phyloP scores from a whole-genome alignment of 441 rosid species.

The Arabidopsis hybrid region DNA sequence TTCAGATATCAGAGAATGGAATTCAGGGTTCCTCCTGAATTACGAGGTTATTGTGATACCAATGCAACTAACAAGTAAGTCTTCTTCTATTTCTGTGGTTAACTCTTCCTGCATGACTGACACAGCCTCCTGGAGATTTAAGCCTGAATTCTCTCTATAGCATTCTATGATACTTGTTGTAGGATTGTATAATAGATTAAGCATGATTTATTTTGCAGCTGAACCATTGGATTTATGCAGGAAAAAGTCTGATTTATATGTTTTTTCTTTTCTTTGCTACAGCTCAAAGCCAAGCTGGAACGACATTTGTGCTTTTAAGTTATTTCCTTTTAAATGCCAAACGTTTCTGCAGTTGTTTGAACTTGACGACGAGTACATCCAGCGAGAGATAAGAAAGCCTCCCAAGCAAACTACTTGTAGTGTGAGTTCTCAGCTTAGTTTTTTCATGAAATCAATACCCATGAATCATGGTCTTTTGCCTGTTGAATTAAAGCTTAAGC shows the following conservation, averaged over 20 bases:
- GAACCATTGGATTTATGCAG: conserved; percentile 10
- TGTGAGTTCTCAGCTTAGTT: conserved; percentile 59
- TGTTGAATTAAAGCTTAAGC: neutral
- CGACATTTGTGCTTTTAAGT: conserved; percentile 82
- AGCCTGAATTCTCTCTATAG: conserved; percentile 1
- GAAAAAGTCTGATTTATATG: neutral
- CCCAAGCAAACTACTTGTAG: conserved; percentile 67
- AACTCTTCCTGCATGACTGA: neutral
- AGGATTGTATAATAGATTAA: neutral
- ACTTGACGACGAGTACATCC: conserved; percentile 90
- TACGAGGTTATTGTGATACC: conserved; percentile 69
- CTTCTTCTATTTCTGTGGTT: conserved; percentile 20
- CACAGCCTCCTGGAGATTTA: neutral
- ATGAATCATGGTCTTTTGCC: conserved; percentile 7
- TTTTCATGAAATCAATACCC: conserved; percentile 21
- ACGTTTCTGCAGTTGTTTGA: conserved; percentile 82
- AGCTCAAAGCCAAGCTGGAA: conserved; percentile 75
- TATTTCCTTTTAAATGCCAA: conserved; percentile 86
- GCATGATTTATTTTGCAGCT: conserved; percentile 16
- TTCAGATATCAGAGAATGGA: conserved; percentile 93
- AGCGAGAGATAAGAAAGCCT: conserved; percentile 87
- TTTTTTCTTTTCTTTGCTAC: conserved; percentile 33
- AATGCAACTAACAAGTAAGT: conserved; percentile 64
- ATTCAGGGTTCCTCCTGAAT: conserved; percentile 85
- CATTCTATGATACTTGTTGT: neutral